These are phyloP conservation scores for Starmerella floricola DNA, from an alignment of 805 yeast species.

Conservation along the genomic window DNA sequence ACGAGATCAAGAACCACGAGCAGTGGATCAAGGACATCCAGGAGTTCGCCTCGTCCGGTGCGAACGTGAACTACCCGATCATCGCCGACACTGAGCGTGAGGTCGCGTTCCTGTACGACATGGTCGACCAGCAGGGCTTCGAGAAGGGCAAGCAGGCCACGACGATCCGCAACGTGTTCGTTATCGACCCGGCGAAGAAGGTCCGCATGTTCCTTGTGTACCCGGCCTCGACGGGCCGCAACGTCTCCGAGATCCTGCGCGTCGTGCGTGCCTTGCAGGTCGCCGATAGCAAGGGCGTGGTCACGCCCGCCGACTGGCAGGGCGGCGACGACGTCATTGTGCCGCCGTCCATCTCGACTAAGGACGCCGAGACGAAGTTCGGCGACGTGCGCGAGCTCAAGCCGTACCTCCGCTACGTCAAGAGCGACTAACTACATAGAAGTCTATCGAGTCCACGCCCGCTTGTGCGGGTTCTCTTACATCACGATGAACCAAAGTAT, in stretches of 20 bases:
- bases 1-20: constrained; percentile 64
- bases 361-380: constrained; percentile 66
- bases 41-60: constrained; percentile 57
- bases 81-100: constrained; percentile 78
- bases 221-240: constrained; percentile 92
- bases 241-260: constrained; percentile 83
- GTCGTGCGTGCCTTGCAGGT: constrained; percentile 78
- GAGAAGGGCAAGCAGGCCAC: constrained; percentile 61
- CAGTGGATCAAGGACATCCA: constrained; percentile 88
- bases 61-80: constrained; percentile 74
- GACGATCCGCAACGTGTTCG: constrained; percentile 84
- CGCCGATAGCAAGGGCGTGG: constrained; percentile 62
- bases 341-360: constrained; percentile 74
- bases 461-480: too few relatives aligned
- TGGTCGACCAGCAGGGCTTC: constrained; percentile 79
- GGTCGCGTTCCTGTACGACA: constrained; percentile 71
- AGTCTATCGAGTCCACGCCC: too few relatives aligned
- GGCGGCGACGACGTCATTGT: constrained; percentile 85
- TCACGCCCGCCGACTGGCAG: constrained; percentile 86
- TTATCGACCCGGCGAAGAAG: constrained; percentile 83
- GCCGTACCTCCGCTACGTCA: constrained; percentile 75
- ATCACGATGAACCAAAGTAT: too few relatives aligned
- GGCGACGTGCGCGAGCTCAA: constrained; percentile 77
- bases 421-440: not conserved
- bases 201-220: constrained; percentile 75